Conservation (phyloP, 495 filamentous ascomycete species). For the Aspergillus panamensis region DNA sequence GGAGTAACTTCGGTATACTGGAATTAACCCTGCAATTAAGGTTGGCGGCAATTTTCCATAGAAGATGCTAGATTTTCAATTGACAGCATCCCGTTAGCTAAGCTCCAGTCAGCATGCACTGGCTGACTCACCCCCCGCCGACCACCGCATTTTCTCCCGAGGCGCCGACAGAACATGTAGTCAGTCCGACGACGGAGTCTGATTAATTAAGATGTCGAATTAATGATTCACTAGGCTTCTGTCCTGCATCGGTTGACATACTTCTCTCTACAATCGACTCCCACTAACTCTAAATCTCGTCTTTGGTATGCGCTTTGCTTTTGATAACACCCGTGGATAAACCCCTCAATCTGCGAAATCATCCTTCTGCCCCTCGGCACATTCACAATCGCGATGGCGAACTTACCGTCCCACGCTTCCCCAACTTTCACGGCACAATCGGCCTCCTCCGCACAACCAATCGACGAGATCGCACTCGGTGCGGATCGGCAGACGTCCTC, state of each 20-base stretch:
- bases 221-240: neutral
- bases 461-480: slow-evolving; percentile 27
- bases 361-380: slow-evolving; percentile 1
- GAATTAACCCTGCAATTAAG: no score
- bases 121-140: slow-evolving; percentile 22
- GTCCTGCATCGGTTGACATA: neutral
- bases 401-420: slow-evolving; percentile 50
- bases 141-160: slow-evolving; percentile 19
- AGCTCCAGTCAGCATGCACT: neutral
- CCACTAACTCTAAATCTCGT: neutral
- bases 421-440: slow-evolving; percentile 48
- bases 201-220: slow-evolving; percentile 3
- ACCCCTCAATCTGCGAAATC: slow-evolving; percentile 7
- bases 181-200: slow-evolving; percentile 11
- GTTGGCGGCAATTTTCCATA: neutral
- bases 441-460: slow-evolving; percentile 24
- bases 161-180: slow-evolving; percentile 18
- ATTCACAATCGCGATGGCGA: slow-evolving; percentile 38
- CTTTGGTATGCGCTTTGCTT: slow-evolving; percentile 5
- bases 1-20: no score
- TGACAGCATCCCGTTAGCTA: neutral
- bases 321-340: neutral
- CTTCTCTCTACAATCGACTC: neutral
- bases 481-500: slow-evolving; percentile 12
- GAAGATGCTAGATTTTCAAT: slow-evolving; percentile 9